Evolutionary conservation across 345 rosid species (phyloP).

Genomic region (Brassica cretica): DNA sequence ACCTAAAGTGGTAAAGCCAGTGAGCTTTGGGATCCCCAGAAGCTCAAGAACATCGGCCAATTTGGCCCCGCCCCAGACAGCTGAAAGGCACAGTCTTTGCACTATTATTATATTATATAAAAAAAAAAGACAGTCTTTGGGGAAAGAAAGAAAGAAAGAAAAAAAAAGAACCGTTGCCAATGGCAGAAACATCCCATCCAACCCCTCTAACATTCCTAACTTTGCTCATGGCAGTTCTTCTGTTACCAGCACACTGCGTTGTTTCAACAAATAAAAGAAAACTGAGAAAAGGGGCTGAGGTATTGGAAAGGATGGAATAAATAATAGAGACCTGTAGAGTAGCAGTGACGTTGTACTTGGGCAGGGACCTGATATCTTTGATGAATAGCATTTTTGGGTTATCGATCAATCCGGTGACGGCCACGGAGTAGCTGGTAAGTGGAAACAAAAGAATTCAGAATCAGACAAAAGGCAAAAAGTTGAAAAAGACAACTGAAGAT

Average conservation of each 20-base stretch:
- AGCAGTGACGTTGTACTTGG: conserved; percentile 73
- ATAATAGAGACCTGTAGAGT: conserved; percentile 66
- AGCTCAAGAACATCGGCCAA: conserved; percentile 86
- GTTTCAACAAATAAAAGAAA: conserved; percentile 9
- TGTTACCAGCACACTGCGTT: conserved; percentile 92
- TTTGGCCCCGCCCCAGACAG: conserved; percentile 86
- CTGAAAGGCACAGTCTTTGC: conserved; percentile 40
- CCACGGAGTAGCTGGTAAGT: conserved; percentile 57
- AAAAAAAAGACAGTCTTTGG: too few species aligned
- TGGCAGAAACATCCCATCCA: conserved; percentile 94
- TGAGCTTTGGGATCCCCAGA: conserved; percentile 67
- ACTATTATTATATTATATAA: neutral
- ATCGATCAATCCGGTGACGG: conserved; percentile 20
- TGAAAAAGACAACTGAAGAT: neutral
- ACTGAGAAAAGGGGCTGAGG: neutral
- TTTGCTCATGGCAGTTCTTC: conserved; percentile 98
- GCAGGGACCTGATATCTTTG: conserved; percentile 82
- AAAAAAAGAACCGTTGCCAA: conserved; percentile 75
- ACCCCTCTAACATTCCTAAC: conserved; percentile 77
- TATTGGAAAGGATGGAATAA: neutral
- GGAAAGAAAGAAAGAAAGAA: neutral
- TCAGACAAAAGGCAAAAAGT: neutral
- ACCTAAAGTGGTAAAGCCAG: conserved; percentile 54
- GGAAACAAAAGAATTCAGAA: conserved; percentile 11
- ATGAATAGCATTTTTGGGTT: conserved; percentile 41